phyloP scores from a whole-genome alignment of 192 early-diverging fungal species.

The Rhizoclosmatium globosum region DNA sequence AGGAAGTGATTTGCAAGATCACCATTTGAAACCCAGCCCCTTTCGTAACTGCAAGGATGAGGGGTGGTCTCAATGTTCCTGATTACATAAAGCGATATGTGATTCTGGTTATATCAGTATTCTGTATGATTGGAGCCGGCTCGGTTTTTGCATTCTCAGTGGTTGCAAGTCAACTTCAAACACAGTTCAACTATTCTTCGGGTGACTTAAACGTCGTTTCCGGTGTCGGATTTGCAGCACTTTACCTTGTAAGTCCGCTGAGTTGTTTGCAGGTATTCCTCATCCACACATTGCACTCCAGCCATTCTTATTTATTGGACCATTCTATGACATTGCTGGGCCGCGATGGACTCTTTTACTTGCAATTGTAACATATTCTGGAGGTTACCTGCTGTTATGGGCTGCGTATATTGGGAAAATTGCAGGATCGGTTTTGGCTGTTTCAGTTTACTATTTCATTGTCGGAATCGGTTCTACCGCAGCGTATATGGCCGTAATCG shows the following conservation, averaged over 20 bases:
- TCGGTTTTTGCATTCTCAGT: constrained; percentile 39
- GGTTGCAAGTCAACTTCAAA: constrained; percentile 28
- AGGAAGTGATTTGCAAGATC: too few species aligned
- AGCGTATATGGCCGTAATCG: constrained; percentile 44
- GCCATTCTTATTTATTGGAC: constrained; percentile 46
- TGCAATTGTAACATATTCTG: constrained; percentile 23
- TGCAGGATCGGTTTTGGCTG: constrained; percentile 11
- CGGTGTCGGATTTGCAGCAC: constrained; percentile 37
- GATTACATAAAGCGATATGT: background rate
- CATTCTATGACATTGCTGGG: constrained; percentile 43
- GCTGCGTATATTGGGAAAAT: constrained; percentile 30
- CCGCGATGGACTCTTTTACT: constrained; percentile 28
- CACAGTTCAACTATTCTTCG: constrained; percentile 16
- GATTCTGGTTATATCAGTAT: background rate
- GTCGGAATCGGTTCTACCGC: constrained; percentile 32
- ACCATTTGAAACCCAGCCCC: too few species aligned
- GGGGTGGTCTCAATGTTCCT: too few species aligned
- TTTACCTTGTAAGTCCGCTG: constrained; percentile 39
- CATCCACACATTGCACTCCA: background rate
- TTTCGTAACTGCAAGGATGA: too few species aligned
- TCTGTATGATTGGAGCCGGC: constrained; percentile 27
- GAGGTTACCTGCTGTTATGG: constrained; percentile 42
- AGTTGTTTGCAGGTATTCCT: background rate
- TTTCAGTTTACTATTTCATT: constrained; percentile 44
- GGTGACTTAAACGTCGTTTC: constrained; percentile 44